These are phyloP conservation scores for Stereum hirsutum DNA, from an alignment of 1,284 basidiomycete species.

Conservation along the genomic window DNA sequence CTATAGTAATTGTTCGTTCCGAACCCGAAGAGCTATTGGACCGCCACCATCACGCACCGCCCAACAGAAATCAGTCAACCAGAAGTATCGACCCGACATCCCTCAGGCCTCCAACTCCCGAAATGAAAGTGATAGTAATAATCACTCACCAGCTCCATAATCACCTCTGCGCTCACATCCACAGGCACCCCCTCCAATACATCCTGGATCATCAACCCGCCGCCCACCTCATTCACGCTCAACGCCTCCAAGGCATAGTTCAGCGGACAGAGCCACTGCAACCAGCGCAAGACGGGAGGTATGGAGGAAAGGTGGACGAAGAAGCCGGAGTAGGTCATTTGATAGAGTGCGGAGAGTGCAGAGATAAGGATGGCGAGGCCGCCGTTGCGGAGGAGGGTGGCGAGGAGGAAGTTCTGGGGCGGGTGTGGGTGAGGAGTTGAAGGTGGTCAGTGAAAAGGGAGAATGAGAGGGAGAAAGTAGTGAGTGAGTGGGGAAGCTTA, in stretches of 20 bases:
- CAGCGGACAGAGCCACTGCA: constrained; percentile 70
- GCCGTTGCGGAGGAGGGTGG: constrained; percentile 72
- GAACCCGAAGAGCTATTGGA: constrained; percentile 75
- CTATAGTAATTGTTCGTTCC: constrained; percentile 69
- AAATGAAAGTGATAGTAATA: not conserved
- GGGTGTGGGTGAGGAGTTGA: constrained; percentile 3
- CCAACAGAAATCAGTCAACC: constrained; percentile 7
- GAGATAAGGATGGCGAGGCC: constrained; percentile 82
- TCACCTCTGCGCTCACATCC: constrained; percentile 66
- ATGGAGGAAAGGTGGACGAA: constrained; percentile 78
- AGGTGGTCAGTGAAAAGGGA: too few species aligned
- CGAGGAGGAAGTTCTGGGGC: constrained; percentile 80
- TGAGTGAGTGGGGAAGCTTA: constrained; percentile 30
- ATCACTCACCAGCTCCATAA: constrained; percentile 69
- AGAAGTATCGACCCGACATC: too few species aligned
- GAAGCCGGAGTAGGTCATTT: constrained; percentile 82
- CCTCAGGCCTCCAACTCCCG: too few species aligned
- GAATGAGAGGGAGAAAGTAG: not conserved
- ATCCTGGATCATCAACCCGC: constrained; percentile 78
- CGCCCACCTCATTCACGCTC: constrained; percentile 81
- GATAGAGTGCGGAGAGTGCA: constrained; percentile 66
- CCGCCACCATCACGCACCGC: not conserved
- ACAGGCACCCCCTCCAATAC: constrained; percentile 75
- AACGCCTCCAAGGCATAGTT: constrained; percentile 79
- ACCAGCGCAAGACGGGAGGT: constrained; percentile 78